Conservation (phyloP, 2,329 filamentous ascomycete genomes). For the Sordariomycetes sp. region DNA sequence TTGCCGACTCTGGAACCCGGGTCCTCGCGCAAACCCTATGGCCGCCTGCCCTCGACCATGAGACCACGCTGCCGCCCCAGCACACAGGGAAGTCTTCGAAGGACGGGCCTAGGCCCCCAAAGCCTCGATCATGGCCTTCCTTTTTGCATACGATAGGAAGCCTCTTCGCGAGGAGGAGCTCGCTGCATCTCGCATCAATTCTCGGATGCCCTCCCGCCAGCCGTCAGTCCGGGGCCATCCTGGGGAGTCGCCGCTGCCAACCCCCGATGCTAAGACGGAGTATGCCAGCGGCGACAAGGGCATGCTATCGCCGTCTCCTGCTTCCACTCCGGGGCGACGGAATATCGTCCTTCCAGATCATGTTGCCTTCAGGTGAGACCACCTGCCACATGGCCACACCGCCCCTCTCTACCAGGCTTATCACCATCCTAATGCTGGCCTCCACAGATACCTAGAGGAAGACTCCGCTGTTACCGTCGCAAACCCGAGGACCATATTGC, state of each 20-base stretch:
- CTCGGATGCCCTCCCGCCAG: conserved; percentile 1
- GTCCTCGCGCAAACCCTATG: neutral
- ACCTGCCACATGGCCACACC: neutral
- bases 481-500: conserved; percentile 57
- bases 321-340: conserved; percentile 17
- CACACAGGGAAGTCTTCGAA: neutral
- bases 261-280: neutral
- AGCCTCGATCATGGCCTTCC: conserved; percentile 3
- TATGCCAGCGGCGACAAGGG: neutral
- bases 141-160: conserved; percentile 6
- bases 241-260: neutral
- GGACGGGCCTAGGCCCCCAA: neutral
- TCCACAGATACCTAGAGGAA: conserved; percentile 65
- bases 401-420: neutral
- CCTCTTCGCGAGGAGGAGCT: neutral
- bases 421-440: neutral
- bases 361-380: conserved; percentile 39
- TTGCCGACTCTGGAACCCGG: neutral
- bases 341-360: conserved; percentile 48
- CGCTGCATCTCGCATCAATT: neutral
- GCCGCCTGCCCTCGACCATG: neutral
- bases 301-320: neutral
- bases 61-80: neutral
- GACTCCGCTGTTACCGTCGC: conserved; percentile 68
- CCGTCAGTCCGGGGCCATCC: neutral